Percentiles rank a stretch among this genome's conserved stretches.
Conservation (phyloP, 148 eudicot genomes). For the Bassia scoparia region DNA sequence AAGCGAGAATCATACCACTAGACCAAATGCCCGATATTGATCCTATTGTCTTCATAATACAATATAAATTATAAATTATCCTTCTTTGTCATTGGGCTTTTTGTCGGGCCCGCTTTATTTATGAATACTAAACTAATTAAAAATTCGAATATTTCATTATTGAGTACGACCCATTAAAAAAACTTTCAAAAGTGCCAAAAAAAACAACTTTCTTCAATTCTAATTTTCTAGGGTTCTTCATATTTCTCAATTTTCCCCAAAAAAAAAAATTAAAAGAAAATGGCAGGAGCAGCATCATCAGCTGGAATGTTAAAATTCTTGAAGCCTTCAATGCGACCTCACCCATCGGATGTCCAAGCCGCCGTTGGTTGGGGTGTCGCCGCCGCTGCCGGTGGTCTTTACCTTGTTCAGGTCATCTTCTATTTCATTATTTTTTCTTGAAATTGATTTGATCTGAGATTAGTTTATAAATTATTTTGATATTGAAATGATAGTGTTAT, state of each 20-base stretch:
- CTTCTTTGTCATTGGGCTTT: too few species aligned
- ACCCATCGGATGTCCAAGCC: slow-evolving; percentile 53
- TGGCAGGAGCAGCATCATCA: slow-evolving; percentile 28
- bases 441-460: neutral
- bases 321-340: slow-evolving; percentile 36
- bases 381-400: slow-evolving; percentile 50
- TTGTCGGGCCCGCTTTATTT: too few species aligned
- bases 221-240: neutral
- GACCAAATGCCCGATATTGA: slow-evolving; percentile 48
- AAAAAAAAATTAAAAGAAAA: neutral
- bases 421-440: neutral
- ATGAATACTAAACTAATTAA: too few species aligned
- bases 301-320: slow-evolving; percentile 39
- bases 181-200: too few species aligned
- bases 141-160: too few species aligned
- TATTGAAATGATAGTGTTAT: neutral
- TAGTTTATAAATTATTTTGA: neutral
- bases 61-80: too few species aligned
- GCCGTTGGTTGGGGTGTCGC: slow-evolving; percentile 81
- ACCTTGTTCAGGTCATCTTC: slow-evolving; percentile 56
- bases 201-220: neutral
- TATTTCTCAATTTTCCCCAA: neutral
- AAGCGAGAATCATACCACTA: slow-evolving; percentile 74
- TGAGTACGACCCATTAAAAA: too few species aligned
- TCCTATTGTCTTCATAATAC: too few species aligned